These are phyloP conservation scores for Veloporphyrellus conicus DNA, from an alignment of 1,284 basidiomycete genomes.

Conservation along the genomic window DNA sequence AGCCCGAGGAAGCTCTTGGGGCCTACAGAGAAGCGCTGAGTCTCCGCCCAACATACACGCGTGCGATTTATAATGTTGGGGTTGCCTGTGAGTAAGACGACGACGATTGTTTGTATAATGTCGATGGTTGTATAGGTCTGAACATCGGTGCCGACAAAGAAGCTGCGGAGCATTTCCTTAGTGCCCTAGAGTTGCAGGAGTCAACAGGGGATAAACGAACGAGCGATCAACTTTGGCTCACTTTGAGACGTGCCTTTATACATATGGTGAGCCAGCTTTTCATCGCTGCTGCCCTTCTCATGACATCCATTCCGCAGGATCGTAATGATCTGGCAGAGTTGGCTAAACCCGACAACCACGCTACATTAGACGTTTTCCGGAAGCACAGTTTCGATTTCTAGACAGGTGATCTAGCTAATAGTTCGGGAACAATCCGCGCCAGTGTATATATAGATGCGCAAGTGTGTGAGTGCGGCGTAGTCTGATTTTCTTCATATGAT, in stretches of 20 bases:
- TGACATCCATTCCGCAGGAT: conserved; percentile 38
- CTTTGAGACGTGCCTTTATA: conserved; percentile 80
- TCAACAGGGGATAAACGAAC: conserved; percentile 57
- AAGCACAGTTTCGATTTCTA: conserved; percentile 84
- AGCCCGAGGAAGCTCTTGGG: conserved; percentile 92
- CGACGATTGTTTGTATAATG: not conserved
- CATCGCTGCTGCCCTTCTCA: conserved; percentile 1
- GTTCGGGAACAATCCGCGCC: not conserved
- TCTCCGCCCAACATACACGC: conserved; percentile 91
- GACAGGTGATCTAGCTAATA: conserved; percentile 13
- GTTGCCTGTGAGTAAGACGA: conserved; percentile 73
- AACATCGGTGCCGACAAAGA: conserved; percentile 96
- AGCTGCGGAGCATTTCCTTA: conserved; percentile 94
- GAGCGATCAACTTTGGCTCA: conserved; percentile 86
- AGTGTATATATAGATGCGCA: not conserved
- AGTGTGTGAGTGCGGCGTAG: too few relatives aligned
- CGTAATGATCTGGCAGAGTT: conserved; percentile 61
- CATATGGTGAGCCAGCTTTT: conserved; percentile 60
- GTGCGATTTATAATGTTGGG: conserved; percentile 96
- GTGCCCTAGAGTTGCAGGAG: conserved; percentile 82
- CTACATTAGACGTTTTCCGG: conserved; percentile 64
- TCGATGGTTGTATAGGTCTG: conserved; percentile 52
- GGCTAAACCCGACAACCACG: conserved; percentile 50
- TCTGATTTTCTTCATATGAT: too few relatives aligned
- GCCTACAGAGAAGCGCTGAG: conserved; percentile 94